Percentiles rank a stretch among this genome's conserved stretches.
These are phyloP conservation scores for Sugiyamaella qingdaonensis DNA, from an alignment of 805 yeast species.

Conservation along the genomic window DNA sequence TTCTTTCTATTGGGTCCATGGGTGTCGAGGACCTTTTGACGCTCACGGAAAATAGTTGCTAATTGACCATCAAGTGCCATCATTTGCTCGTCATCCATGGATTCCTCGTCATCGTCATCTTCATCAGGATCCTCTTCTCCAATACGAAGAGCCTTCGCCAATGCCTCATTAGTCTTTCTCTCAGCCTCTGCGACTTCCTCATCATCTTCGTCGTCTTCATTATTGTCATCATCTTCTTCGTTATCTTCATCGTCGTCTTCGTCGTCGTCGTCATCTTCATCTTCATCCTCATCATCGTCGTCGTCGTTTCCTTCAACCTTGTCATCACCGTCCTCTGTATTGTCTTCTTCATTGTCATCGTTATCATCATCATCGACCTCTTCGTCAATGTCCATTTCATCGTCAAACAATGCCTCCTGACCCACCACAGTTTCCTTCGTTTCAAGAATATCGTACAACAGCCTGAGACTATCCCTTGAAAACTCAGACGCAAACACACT, in stretches of 20 bases:
- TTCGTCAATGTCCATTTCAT: conserved; percentile 42
- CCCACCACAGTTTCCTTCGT: conserved; percentile 81
- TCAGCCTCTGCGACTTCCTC: conserved; percentile 38
- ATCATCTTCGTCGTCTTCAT: conserved; percentile 35
- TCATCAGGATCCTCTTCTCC: conserved; percentile 31
- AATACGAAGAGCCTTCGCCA: conserved; percentile 23
- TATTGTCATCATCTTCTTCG: conserved; percentile 36
- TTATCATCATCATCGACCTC: conserved; percentile 37
- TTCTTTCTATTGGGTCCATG: conserved; percentile 48
- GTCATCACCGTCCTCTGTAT: conserved; percentile 29
- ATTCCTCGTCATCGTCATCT: conserved; percentile 61
- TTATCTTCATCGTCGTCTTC: conserved; percentile 36
- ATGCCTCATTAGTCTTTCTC: conserved; percentile 35
- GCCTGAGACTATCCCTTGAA: conserved; percentile 41
- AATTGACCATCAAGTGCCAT: conserved; percentile 85
- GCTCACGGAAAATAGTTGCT: conserved; percentile 76
- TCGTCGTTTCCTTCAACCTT: conserved; percentile 25
- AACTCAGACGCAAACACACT: conserved; percentile 49
- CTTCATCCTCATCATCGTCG: conserved; percentile 38
- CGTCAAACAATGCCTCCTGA: conserved; percentile 63
- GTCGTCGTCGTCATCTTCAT: conserved; percentile 37
- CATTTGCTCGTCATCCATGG: conserved; percentile 97
- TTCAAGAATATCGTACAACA: conserved; percentile 50
- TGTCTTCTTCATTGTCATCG: conserved; percentile 38
- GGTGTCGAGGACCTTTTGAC: conserved; percentile 63